Conservation (phyloP, 495 filamentous ascomycete species). For the Cercophora samala region DNA sequence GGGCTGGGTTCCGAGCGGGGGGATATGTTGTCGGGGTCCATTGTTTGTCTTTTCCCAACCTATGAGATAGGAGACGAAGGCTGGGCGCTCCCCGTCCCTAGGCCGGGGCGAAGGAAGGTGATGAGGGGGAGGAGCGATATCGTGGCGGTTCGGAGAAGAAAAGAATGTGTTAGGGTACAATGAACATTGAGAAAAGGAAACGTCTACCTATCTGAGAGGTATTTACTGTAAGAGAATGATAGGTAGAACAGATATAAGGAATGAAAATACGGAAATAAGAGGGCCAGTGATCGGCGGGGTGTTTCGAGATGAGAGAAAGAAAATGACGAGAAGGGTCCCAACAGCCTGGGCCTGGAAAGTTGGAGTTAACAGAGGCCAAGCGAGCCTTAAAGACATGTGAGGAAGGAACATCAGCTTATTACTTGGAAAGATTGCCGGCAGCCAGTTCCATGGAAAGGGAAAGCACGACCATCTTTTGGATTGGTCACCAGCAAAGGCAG, state of each 20-base stretch:
- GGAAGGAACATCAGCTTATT: neutral
- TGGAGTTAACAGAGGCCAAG: neutral
- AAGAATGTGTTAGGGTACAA: neutral
- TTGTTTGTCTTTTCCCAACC: neutral
- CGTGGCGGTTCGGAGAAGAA: neutral
- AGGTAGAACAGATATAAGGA: neutral
- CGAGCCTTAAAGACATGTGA: neutral
- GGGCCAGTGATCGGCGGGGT: neutral
- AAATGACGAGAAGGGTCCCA: neutral
- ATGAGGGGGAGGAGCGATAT: neutral
- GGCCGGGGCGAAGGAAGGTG: neutral
- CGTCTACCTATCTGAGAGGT: neutral
- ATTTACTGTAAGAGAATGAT: neutral
- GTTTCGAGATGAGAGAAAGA: neutral
- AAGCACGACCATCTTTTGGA: too few relatives aligned
- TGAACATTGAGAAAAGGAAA: neutral
- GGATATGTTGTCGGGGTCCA: constrained; percentile 2
- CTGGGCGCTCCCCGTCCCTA: too few relatives aligned
- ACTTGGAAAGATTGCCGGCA: too few relatives aligned
- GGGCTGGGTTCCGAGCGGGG: neutral
- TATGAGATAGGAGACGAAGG: neutral
- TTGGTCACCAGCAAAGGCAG: too few relatives aligned
- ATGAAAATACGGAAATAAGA: neutral
- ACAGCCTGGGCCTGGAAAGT: neutral
- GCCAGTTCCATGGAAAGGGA: too few relatives aligned